Percentiles rank a stretch among this genome's conserved stretches.
Evolutionary conservation across 331 rosid species (phyloP).

Genomic region (Rosa hybrid): DNA sequence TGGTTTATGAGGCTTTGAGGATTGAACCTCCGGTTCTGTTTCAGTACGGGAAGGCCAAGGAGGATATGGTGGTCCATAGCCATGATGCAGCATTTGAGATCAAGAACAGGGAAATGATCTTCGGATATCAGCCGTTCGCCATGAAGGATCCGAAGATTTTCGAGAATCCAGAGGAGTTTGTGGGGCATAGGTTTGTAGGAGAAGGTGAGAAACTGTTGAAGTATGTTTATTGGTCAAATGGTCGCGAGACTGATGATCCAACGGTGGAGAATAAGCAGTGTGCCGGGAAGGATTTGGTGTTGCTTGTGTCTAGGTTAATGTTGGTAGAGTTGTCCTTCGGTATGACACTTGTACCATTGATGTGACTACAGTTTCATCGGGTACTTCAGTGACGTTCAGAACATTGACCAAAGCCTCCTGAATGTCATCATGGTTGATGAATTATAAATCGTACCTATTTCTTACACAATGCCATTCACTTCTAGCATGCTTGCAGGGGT

Average conservation of each 20-base stretch:
- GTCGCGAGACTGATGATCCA: conserved; percentile 39
- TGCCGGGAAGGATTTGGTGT: too few species aligned
- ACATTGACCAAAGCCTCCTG: not conserved
- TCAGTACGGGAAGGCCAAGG: conserved; percentile 69
- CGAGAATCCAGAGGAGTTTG: conserved; percentile 47
- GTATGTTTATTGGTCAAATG: conserved; percentile 72
- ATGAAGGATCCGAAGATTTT: conserved; percentile 58
- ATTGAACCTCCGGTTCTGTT: conserved; percentile 70
- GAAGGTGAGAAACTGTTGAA: conserved; percentile 47
- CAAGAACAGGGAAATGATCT: conserved; percentile 68
- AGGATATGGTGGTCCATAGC: conserved; percentile 49
- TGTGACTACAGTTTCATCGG: too few species aligned
- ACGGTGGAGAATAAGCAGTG: too few species aligned
- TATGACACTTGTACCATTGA: too few species aligned
- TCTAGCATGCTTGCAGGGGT: too few species aligned
- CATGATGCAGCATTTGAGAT: conserved; percentile 58
- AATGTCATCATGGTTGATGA: not conserved
- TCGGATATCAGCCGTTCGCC: conserved; percentile 70
- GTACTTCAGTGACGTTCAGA: too few species aligned
- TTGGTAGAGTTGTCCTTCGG: too few species aligned
- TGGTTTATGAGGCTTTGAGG: conserved; percentile 24
- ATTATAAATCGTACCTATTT: too few species aligned
- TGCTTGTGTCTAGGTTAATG: too few species aligned
- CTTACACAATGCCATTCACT: too few species aligned
- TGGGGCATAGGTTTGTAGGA: conserved; percentile 37